These are phyloP conservation scores for Hymenoscyphus salicellus DNA, from an alignment of 2,329 filamentous ascomycete genomes.

Conservation along the genomic window DNA sequence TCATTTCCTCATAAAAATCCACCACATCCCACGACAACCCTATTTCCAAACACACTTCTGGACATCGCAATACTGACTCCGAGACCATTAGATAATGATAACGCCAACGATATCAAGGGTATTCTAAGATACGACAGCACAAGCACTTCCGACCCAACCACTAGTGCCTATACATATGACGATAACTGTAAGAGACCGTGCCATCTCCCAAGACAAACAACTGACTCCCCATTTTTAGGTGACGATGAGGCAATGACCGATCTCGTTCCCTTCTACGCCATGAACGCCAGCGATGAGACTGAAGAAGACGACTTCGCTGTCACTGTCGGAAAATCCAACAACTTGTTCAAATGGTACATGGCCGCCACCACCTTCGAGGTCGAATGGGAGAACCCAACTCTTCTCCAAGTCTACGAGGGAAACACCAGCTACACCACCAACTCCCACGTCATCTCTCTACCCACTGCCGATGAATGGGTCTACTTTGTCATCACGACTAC, in stretches of 20 bases:
- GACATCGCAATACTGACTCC: too few species aligned
- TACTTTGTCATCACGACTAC: slow-evolving; percentile 9
- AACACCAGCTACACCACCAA: slow-evolving; percentile 18
- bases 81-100: too few species aligned
- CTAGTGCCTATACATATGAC: slow-evolving; percentile 13
- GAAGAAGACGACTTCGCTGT: slow-evolving; percentile 10
- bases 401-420: slow-evolving; percentile 27
- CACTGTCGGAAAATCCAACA: slow-evolving; percentile 24
- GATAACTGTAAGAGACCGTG: slow-evolving; percentile 18
- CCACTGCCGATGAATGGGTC: slow-evolving; percentile 5
- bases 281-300: slow-evolving; percentile 13
- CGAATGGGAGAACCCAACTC: slow-evolving; percentile 9
- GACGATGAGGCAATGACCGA: slow-evolving; percentile 19
- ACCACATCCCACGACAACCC: too few species aligned
- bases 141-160: slow-evolving; percentile 6
- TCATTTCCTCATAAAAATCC: too few species aligned
- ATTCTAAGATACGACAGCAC: slow-evolving; percentile 6
- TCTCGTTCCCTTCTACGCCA: slow-evolving; percentile 24
- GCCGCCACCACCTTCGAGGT: slow-evolving; percentile 44
- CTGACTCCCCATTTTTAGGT: too few species aligned
- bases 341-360: slow-evolving; percentile 44
- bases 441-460: slow-evolving; percentile 1
- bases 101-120: slow-evolving; percentile 8
- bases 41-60: too few species aligned
- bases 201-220: too few species aligned